phyloP scores from a whole-genome alignment of 1,284 basidiomycete species.

The Cutaneotrichosporon mucoides region DNA sequence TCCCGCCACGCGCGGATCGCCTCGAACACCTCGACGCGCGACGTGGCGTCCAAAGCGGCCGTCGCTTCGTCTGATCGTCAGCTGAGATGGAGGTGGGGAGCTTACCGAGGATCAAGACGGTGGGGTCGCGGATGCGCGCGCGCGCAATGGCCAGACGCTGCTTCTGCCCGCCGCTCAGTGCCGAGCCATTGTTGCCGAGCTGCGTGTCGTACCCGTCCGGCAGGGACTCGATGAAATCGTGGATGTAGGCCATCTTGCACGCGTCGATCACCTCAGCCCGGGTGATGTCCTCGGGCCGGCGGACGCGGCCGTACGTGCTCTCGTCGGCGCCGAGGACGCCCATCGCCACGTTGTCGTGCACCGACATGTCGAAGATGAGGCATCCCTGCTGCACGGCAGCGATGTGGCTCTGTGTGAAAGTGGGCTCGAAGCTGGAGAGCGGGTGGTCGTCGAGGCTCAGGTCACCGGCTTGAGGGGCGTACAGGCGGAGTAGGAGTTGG shows the following conservation, averaged over 20 bases:
- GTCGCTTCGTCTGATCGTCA: slow-evolving; percentile 79
- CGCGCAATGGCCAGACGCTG: slow-evolving; percentile 89
- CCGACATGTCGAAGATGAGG: slow-evolving; percentile 72
- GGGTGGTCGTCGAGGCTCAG: slow-evolving; percentile 81
- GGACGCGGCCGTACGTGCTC: slow-evolving; percentile 27
- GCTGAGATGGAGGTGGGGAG: slow-evolving; percentile 18
- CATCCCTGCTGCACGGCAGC: slow-evolving; percentile 72
- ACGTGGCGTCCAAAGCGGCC: slow-evolving; percentile 85
- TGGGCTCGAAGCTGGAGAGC: slow-evolving; percentile 67
- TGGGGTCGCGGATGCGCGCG: slow-evolving; percentile 78
- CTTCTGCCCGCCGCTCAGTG: slow-evolving; percentile 85
- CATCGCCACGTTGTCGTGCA: slow-evolving; percentile 87
- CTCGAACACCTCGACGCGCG: slow-evolving; percentile 81
- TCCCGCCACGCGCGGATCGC: slow-evolving; percentile 77
- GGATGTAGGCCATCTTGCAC: slow-evolving; percentile 78
- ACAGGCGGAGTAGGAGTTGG: slow-evolving; percentile 74
- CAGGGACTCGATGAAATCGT: slow-evolving; percentile 78
- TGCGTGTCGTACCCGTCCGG: slow-evolving; percentile 84
- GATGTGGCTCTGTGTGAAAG: slow-evolving; percentile 68
- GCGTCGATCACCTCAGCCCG: slow-evolving; percentile 72
- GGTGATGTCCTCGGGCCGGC: slow-evolving; percentile 53
- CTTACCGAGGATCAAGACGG: slow-evolving; percentile 84
- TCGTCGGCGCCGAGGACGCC: slow-evolving; percentile 60
- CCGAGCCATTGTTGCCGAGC: slow-evolving; percentile 68
- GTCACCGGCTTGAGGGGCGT: slow-evolving; percentile 59